Base-by-base conservation (phyloP, 768 basidiomycete species). In the Psilocybe cubensis region DNA sequence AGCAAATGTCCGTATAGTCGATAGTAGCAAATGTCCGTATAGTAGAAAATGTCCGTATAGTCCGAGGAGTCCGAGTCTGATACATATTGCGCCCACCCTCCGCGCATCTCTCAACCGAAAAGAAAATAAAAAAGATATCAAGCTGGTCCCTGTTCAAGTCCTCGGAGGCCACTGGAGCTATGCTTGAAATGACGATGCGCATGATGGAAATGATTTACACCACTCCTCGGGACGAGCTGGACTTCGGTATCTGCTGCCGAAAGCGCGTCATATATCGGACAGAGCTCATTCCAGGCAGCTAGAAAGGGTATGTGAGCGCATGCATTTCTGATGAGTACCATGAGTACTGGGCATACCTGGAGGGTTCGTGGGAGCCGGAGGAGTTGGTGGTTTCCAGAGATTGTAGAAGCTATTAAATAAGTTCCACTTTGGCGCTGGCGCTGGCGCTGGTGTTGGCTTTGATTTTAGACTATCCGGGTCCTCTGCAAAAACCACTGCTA, bases 401-500 rank as follows among this genome's bases (percentile, higher is more conserved):
- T n/a, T n/a, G n/a, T n/a, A n/a, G n/a, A n/a, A n/a, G n/a, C n/a
- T n/a, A n/a, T n/a, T n/a, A n/a, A n/a, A n/a, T n/a, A n/a, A n/a
- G n/a, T n/a, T n/a, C n/a, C n/a, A n/a, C n/a, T n/a, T n/a, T n/a
- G n/a, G n/a, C n/a, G n/a, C n/a, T n/a, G n/a, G n/a, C n/a, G n/a
- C 50, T 38, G 68, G 65, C 7, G 40, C 38, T 10, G 47, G 24
- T 29, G n/a, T 40, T 17, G 45, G 29, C 25, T 40, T 11, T 18
- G 10, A 29, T 9, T 42, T 40, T 38, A 27, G 8, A 10, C 56
- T 49, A 58, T 54, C 40, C 1, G 67, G 58, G 17, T 73, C 74
- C 56, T 78, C 77, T 0, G 75, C 77, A 42, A 80, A 72, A 5
- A 79, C 74, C 17, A 80, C 56, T 2, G 77, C 77, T 12, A 79